phyloP scores from a whole-genome alignment of 805 yeast genomes.

The Myxozyma neotropica region DNA sequence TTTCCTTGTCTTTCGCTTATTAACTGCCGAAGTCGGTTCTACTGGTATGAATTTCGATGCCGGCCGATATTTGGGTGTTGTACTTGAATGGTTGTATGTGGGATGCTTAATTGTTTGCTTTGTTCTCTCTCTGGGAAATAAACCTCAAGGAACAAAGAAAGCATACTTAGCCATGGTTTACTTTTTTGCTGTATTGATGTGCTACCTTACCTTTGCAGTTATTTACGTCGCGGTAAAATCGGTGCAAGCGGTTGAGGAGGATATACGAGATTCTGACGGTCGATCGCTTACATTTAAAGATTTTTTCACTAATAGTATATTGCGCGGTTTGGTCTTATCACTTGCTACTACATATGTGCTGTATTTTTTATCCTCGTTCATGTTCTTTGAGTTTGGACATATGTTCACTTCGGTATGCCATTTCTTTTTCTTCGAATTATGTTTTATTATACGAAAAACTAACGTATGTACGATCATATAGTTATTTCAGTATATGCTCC shows the following conservation, averaged over 20 bases:
- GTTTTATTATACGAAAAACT: too few relatives aligned
- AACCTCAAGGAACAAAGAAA: constrained; percentile 81
- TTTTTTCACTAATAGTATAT: constrained; percentile 50
- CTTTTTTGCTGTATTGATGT: constrained; percentile 73
- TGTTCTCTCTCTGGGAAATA: constrained; percentile 91
- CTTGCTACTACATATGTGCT: constrained; percentile 89
- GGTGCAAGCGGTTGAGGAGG: constrained; percentile 42
- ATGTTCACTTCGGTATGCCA: constrained; percentile 70
- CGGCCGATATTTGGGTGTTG: constrained; percentile 67
- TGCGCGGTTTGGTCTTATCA: constrained; percentile 75
- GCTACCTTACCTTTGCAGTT: constrained; percentile 81
- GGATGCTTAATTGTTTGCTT: constrained; percentile 79
- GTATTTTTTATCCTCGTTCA: constrained; percentile 75
- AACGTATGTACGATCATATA: too few relatives aligned
- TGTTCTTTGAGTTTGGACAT: constrained; percentile 97
- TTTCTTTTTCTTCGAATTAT: too few relatives aligned
- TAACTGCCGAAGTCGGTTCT: constrained; percentile 78
- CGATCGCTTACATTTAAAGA: constrained; percentile 36
- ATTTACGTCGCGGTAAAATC: constrained; percentile 72
- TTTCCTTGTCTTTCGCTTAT: constrained; percentile 86
- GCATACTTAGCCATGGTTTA: constrained; percentile 74
- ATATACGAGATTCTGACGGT: constrained; percentile 39
- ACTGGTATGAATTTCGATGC: constrained; percentile 53
- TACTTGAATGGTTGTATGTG: constrained; percentile 79
- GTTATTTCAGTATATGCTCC: constrained; percentile 75